Evolutionary conservation across 768 basidiomycete genomes (phyloP).

Genomic region (Dioszegia aurantiaca): DNA sequence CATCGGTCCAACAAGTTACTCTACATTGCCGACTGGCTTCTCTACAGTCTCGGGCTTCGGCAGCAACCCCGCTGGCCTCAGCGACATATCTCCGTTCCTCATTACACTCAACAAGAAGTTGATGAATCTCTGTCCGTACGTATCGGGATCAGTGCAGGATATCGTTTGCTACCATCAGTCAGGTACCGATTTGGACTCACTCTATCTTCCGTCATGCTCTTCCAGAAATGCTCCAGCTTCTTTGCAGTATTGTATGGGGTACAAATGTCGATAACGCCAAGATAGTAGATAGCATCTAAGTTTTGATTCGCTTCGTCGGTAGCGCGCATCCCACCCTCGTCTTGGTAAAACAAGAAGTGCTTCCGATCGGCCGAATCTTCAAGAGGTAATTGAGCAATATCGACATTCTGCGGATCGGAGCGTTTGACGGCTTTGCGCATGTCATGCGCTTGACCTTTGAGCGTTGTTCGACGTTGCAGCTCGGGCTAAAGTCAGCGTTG

Average conservation of each 20-base stretch:
- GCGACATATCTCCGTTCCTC: conserved; percentile 41
- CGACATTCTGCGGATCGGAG: conserved; percentile 73
- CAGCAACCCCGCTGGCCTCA: conserved; percentile 35
- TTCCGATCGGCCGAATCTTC: conserved; percentile 63
- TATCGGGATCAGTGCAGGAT: conserved; percentile 80
- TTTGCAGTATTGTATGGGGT: conserved; percentile 81
- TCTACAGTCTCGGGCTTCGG: conserved; percentile 4
- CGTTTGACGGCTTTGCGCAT: conserved; percentile 80
- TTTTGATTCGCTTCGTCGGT: conserved; percentile 78
- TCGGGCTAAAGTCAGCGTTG: conserved; percentile 47
- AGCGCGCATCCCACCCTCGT: conserved; percentile 87
- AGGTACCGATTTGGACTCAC: conserved; percentile 57
- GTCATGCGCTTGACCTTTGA: conserved; percentile 73
- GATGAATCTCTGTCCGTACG: conserved; percentile 82
- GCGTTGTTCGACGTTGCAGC: conserved; percentile 30
- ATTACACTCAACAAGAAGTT: conserved; percentile 52
- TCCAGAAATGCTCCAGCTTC: conserved; percentile 85
- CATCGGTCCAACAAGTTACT: too few species aligned
- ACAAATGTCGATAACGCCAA: conserved; percentile 94
- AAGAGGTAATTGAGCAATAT: conserved; percentile 56
- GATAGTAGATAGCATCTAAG: conserved; percentile 79
- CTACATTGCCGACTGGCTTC: conserved; percentile 10
- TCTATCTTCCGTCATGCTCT: conserved; percentile 78
- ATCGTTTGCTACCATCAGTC: conserved; percentile 72
- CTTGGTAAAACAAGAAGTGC: conserved; percentile 90